A percentile compares a stretch with the other conserved stretches of the same genome.
These are phyloP conservation scores for Oryza nivara DNA, from an alignment of 176 grass and related monocot genomes.

Conservation along the genomic window DNA sequence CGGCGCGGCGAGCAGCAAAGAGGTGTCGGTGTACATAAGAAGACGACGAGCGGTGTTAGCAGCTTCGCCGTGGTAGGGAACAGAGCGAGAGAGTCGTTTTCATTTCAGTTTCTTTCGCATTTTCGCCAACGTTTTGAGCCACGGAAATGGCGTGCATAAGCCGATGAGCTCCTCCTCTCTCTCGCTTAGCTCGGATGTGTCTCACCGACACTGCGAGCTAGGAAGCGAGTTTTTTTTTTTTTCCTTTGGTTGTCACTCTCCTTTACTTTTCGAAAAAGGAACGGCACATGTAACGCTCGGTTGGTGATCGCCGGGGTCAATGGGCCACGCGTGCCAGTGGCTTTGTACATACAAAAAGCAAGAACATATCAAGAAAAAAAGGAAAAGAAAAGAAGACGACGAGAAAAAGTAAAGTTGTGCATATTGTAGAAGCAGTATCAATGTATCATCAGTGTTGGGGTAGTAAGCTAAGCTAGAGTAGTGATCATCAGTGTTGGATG, in stretches of 20 bases:
- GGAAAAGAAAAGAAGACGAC: neutral
- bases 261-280: slow-evolving; percentile 37
- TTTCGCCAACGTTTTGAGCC: slow-evolving; percentile 10
- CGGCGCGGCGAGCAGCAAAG: slow-evolving; percentile 15
- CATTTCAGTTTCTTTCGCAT: neutral
- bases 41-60: neutral
- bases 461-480: too few relatives aligned
- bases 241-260: neutral
- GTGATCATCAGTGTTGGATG: neutral
- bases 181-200: neutral
- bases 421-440: too few relatives aligned
- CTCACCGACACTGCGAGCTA: slow-evolving; percentile 53
- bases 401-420: neutral
- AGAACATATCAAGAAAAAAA: neutral
- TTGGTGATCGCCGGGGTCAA: slow-evolving; percentile 30
- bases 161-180: slow-evolving; percentile 21
- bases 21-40: slow-evolving; percentile 53
- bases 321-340: slow-evolving; percentile 8
- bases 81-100: neutral
- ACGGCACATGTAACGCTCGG: slow-evolving; percentile 24
- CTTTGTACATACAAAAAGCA: slow-evolving; percentile 41
- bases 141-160: slow-evolving; percentile 45
- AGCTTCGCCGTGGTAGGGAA: neutral
- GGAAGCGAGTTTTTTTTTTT: neutral
- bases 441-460: too few relatives aligned